Evolutionary conservation across 371 early-diverging fungal genomes (phyloP).

Genomic region (Caulochytrium protostelioides): DNA sequence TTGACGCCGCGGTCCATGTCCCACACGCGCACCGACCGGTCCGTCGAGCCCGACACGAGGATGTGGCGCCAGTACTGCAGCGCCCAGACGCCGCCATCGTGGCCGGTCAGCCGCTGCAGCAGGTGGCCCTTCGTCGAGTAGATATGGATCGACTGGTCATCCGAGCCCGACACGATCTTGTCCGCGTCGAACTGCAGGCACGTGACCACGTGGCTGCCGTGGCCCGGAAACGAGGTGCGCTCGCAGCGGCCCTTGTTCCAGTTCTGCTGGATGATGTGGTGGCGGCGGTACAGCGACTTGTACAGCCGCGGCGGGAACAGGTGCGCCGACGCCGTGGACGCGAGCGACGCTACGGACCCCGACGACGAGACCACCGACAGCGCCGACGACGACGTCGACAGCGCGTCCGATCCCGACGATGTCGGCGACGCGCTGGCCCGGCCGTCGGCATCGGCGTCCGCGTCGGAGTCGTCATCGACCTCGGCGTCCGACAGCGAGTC

Average conservation of each 20-base stretch:
- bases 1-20: slow-evolving; percentile 71
- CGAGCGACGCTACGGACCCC: background rate
- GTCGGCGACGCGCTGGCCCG: background rate
- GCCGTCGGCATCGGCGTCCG: background rate
- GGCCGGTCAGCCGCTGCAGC: slow-evolving; percentile 52
- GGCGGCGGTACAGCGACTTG: slow-evolving; percentile 51
- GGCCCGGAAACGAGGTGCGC: slow-evolving; percentile 53
- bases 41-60: slow-evolving; percentile 92
- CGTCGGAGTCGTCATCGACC: background rate
- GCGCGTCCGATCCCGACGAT: background rate
- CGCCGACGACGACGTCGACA: background rate
- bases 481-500: background rate
- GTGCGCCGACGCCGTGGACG: background rate
- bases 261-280: slow-evolving; percentile 49
- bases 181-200: slow-evolving; percentile 84
- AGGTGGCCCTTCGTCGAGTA: slow-evolving; percentile 57
- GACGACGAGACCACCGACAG: background rate
- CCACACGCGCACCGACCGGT: slow-evolving; percentile 91
- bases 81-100: slow-evolving; percentile 98
- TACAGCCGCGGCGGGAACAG: slow-evolving; percentile 30
- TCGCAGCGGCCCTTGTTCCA: slow-evolving; percentile 54
- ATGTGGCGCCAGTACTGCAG: slow-evolving; percentile 67
- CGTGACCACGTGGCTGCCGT: slow-evolving; percentile 65
- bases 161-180: slow-evolving; percentile 76
- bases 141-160: slow-evolving; percentile 64